phyloP scores from a whole-genome alignment of 2,329 filamentous ascomycete species.

The Neoascochyta sp. region DNA sequence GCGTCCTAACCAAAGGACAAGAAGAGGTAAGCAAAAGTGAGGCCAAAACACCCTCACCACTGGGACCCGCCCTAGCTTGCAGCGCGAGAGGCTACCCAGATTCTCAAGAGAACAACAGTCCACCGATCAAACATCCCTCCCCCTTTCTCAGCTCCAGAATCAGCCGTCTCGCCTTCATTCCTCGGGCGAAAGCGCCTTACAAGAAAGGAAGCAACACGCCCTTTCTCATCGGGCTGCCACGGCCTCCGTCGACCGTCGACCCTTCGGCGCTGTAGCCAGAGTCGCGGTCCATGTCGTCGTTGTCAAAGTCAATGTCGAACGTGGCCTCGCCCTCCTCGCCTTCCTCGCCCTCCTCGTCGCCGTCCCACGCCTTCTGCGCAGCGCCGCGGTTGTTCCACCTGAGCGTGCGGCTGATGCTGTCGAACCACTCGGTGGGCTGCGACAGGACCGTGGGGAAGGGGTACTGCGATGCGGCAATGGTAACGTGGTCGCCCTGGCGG shows the following conservation, averaged over 20 bases:
- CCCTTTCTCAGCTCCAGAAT: too few species aligned
- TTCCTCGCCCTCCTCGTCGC: slow-evolving; percentile 45
- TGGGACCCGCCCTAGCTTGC: slow-evolving; percentile 30
- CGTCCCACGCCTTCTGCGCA: slow-evolving; percentile 79
- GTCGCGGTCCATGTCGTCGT: slow-evolving; percentile 51
- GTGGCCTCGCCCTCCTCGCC: slow-evolving; percentile 52
- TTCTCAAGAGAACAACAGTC: slow-evolving; percentile 1
- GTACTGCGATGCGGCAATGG: slow-evolving; percentile 91
- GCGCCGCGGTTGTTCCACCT: slow-evolving; percentile 94
- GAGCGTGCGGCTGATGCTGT: slow-evolving; percentile 86
- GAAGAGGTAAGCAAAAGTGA: too few species aligned
- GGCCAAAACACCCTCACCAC: too few species aligned
- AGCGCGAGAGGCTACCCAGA: slow-evolving; percentile 13
- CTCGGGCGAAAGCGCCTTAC: slow-evolving; percentile 9
- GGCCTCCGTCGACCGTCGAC: slow-evolving; percentile 33
- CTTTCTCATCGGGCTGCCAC: slow-evolving; percentile 34
- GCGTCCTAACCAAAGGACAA: too few species aligned
- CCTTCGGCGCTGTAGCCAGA: slow-evolving; percentile 40
- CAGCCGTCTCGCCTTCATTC: too few species aligned
- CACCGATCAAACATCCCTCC: neutral
- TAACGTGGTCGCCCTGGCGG: slow-evolving; percentile 89
- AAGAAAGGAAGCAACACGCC: slow-evolving; percentile 34
- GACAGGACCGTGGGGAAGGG: slow-evolving; percentile 95
- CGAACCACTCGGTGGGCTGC: slow-evolving; percentile 90
- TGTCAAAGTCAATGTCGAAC: slow-evolving; percentile 97